Conservation (phyloP, 1,284 basidiomycete species). For the Athelia psychrophila region DNA sequence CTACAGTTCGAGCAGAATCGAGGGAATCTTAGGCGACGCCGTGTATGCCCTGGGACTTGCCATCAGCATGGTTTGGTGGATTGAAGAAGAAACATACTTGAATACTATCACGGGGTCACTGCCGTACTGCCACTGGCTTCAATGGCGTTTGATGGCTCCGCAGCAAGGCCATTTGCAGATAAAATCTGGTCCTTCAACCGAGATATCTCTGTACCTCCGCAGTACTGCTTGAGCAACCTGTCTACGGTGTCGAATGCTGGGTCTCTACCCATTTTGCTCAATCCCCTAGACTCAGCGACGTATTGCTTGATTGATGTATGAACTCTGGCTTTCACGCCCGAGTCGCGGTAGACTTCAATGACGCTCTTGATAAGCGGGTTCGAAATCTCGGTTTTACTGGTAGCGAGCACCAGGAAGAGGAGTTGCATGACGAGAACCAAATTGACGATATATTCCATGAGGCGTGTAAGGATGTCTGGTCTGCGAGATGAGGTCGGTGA, state of each 20-base stretch:
- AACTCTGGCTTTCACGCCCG: background rate
- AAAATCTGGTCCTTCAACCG: background rate
- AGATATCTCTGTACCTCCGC: background rate
- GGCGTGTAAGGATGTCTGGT: slow-evolving; percentile 5
- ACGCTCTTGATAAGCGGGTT: background rate
- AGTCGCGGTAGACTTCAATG: background rate
- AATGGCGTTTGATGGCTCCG: too few relatives aligned
- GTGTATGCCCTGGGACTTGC: too few relatives aligned
- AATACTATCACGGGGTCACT: too few relatives aligned
- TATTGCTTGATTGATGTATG: background rate
- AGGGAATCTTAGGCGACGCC: too few relatives aligned
- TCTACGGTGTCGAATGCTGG: background rate
- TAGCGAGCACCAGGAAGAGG: slow-evolving; percentile 13
- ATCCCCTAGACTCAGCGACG: background rate
- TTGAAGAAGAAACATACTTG: too few relatives aligned
- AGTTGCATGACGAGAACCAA: slow-evolving; percentile 19
- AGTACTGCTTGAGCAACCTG: background rate
- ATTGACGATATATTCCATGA: slow-evolving; percentile 22
- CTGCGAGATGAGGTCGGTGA: slow-evolving; percentile 1
- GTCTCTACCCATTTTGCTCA: background rate
- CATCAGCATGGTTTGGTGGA: too few relatives aligned
- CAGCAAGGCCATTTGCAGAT: too few relatives aligned
- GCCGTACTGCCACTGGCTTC: too few relatives aligned
- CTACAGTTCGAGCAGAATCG: too few relatives aligned
- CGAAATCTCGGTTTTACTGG: background rate